Percentiles rank a stretch among this genome's conserved stretches.
Evolutionary conservation across 2,329 filamentous ascomycete species (phyloP).

Genomic region (Epichloe scottii): DNA sequence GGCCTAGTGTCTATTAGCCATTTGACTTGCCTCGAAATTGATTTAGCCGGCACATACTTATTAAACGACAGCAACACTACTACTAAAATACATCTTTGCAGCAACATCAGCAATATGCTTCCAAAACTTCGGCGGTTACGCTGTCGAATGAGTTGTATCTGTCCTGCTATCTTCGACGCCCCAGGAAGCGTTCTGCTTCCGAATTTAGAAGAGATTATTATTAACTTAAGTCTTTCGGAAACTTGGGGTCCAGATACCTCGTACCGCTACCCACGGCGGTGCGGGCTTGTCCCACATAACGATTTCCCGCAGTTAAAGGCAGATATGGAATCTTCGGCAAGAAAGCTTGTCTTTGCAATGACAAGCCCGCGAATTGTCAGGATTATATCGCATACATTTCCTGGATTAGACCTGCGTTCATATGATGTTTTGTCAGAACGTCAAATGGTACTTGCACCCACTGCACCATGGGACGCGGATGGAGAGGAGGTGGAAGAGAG

Average conservation of each 20-base stretch:
- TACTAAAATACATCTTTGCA: conserved; percentile 3
- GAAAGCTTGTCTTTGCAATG: conserved; percentile 3
- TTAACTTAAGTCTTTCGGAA: conserved; percentile 7
- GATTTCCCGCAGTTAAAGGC: conserved; percentile 4
- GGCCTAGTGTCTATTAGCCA: conserved; percentile 4
- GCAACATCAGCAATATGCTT: conserved; percentile 3
- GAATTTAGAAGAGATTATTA: conserved; percentile 2
- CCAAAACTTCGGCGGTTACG: conserved; percentile 5
- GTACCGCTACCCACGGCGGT: no score
- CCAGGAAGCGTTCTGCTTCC: background rate
- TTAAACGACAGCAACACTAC: background rate
- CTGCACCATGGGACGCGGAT: conserved; percentile 6
- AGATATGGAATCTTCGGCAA: conserved; percentile 5
- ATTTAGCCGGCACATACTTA: conserved; percentile 4
- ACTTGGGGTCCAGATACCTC: background rate
- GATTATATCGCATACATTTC: conserved; percentile 7
- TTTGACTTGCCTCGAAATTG: conserved; percentile 7
- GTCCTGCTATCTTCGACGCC: conserved; percentile 4
- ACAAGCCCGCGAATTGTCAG: conserved; percentile 5
- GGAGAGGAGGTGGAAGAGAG: conserved; percentile 5
- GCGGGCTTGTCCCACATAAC: background rate
- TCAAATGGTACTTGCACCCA: conserved; percentile 1
- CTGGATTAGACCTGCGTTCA: conserved; percentile 1
- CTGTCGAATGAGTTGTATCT: conserved; percentile 5
- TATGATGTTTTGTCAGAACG: conserved; percentile 6